Evolutionary conservation across 192 early-diverging fungal species (phyloP), one percentile per base, ranked within the genome.

Genomic region (Spinellus fusiger): DNA sequence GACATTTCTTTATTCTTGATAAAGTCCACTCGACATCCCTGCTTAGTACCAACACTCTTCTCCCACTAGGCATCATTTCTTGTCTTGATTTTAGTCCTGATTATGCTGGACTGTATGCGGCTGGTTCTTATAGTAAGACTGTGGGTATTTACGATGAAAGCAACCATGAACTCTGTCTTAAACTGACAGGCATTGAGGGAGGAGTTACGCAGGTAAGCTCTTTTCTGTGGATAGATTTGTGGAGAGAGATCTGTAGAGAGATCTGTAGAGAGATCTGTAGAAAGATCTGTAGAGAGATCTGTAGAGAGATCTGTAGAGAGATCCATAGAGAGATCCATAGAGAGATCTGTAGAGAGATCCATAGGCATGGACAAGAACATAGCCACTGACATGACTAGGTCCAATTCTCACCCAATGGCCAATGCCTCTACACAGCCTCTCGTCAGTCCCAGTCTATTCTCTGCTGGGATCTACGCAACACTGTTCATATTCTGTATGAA

Each of bases 381-480:
- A 20, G 27, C n/a, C 27, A n/a, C 5, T n/a, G 35, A 5, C 40
- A 22, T 2, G 29, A 18, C 18, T 73, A 87, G 59, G 76, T 87
- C 2, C 49, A 77, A 56, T 94, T 92, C 76, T 84, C 92, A 0
- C 74, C 75, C 3, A 78, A 86, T 63, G 84, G 84, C 10, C 34
- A 62, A 1, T 71, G 79, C n/a, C 61, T 94, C 12, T 94, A 82
- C 67, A 79, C 86, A 0, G 83, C 84, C 28, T 82, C 84, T 16
- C 78, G 92, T 12, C 79, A 82, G 32, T 68, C 81, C 5, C 27
- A 70, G n/a, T 49, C 53, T 27, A 80, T 94, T 16, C 73, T 80
- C 1, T 89, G 83, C 25, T 92, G 92, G 90, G 92, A 94, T 69
- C 79, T 90, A 18, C 73, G 92, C 1, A 84, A 94, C 46, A 77